Evolutionary conservation across 2,329 filamentous ascomycete genomes (phyloP), one percentile per base, ranked within the genome.

Genomic region (Paecilomyces formosus): DNA sequence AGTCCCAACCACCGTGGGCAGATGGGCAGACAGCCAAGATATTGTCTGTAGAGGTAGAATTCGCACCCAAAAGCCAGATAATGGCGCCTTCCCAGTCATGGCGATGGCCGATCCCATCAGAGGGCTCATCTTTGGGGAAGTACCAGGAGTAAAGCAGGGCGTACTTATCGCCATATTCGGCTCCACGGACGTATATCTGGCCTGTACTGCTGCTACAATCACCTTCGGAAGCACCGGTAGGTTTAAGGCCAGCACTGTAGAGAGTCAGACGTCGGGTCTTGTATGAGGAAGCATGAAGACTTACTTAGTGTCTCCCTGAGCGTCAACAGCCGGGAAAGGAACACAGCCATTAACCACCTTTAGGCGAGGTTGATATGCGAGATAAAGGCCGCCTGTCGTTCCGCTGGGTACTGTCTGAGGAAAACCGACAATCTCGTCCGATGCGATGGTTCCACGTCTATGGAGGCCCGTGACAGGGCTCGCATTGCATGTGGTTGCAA

Each of bases 321-420:
- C 76, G 61, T 87, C 81, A 1, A 87, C 84, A 1, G 81, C 84
- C 0, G 84, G 84, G 65, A 85, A 87, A 0, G 84, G 83, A 8
- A 86, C 84, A 61, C 85, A 87, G 53, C 85, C 84, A 63, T 82
- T 82, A 18, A 78, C 76, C 4, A 86, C 79, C 11, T 83, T 64
- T 5, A 85, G 74, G 56, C 74, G 77, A 0, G 83, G 84, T 70
- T 86, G 79, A 70, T 83, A 86, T 56, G 80, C 79, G 50, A 81
- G 67, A 62, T 83, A 82, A 24, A 83, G 67, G 2, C 73, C 66
- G 13, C 83, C 83, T 0, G 71, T 66, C 1, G 72, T 72, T 4
- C 74, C 75, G 50, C 70, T 72, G 0, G 83, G 83, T 0, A 85
- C 81, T 0, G 81, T 78, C 66, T 85, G 65, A 0, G 76, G 59